Evolutionary conservation across 2,329 filamentous ascomycete species (phyloP).

Genomic region (Chaetomiaceae sp.): DNA sequence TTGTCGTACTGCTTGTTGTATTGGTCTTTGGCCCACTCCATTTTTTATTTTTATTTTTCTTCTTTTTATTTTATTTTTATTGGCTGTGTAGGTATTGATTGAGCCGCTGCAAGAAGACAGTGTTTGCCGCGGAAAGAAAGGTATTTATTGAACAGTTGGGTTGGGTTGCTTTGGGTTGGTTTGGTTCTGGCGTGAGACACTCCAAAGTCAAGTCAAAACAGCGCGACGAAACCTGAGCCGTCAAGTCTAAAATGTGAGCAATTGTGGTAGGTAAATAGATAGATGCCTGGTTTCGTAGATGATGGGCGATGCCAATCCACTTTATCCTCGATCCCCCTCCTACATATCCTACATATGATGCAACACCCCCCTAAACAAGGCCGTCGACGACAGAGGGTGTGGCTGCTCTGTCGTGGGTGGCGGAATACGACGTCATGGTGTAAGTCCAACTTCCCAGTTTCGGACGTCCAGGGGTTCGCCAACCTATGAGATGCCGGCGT

Average conservation of each 20-base stretch:
- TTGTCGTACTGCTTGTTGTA: constrained; percentile 70
- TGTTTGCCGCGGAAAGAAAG: no score
- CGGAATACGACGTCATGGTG: constrained; percentile 15
- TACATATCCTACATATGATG: background rate
- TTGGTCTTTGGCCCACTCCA: constrained; percentile 55
- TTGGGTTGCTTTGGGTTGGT: no score
- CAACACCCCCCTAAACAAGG: background rate
- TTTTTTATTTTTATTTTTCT: background rate
- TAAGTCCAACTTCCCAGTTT: constrained; percentile 12
- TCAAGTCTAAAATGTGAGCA: background rate
- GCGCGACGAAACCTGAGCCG: no score
- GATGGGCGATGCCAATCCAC: background rate
- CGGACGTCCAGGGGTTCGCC: background rate
- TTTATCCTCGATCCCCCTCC: background rate
- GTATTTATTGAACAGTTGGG: no score
- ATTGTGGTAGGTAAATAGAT: no score
- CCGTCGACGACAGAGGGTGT: background rate
- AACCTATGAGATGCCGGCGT: constrained; percentile 6
- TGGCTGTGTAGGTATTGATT: no score
- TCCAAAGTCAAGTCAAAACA: no score
- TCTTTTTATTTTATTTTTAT: no score
- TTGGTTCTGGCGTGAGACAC: no score
- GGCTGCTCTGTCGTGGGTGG: background rate
- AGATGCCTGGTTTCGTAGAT: no score
- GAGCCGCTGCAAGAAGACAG: no score